phyloP scores from a whole-genome alignment of 1,139 yeast genomes.

The Schizosaccharomyces versatilis region DNA sequence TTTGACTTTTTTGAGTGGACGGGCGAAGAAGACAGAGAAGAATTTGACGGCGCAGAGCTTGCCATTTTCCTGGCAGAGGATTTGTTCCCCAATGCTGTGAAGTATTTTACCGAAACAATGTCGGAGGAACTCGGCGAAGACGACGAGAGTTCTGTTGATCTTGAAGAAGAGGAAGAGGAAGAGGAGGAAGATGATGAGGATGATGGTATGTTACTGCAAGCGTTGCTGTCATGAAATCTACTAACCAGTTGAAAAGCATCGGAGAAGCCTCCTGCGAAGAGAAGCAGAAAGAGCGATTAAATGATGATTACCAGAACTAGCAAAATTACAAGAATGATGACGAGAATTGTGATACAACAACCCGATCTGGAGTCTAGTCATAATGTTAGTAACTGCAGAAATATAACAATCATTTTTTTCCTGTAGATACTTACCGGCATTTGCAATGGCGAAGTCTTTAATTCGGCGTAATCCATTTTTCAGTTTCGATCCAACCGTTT shows the following conservation, averaged over 20 bases:
- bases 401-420: background rate
- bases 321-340: background rate
- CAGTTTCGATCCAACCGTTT: background rate
- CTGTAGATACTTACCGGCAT: background rate
- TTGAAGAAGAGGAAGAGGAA: constrained; percentile 12
- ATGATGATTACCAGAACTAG: background rate
- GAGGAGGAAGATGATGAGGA: constrained; percentile 14
- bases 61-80: constrained; percentile 22
- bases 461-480: background rate
- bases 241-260: too few species aligned
- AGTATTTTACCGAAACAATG: constrained; percentile 15
- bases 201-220: constrained; percentile 6
- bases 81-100: constrained; percentile 22
- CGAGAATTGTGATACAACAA: constrained; percentile 1
- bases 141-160: constrained; percentile 15
- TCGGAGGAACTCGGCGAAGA: constrained; percentile 16
- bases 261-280: too few species aligned
- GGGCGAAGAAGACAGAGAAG: constrained; percentile 20
- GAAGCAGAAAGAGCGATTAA: background rate
- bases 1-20: constrained; percentile 20
- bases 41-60: constrained; percentile 19
- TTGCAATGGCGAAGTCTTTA: background rate
- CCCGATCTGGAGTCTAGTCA: background rate
- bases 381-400: background rate
- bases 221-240: too few species aligned